phyloP scores from a whole-genome alignment of 768 basidiomycete species.

The Grammothele lineata region DNA sequence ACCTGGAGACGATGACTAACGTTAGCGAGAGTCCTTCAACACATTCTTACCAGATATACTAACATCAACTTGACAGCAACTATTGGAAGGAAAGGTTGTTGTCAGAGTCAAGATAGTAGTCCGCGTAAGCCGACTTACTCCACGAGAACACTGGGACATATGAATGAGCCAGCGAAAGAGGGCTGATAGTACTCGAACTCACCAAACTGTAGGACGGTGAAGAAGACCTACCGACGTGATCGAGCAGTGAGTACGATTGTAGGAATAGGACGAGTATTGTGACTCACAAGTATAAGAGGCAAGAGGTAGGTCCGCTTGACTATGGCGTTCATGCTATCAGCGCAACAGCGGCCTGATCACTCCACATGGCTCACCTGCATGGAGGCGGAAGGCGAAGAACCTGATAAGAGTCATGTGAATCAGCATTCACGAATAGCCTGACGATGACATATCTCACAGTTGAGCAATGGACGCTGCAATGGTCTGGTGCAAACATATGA shows the following conservation, averaged over 20 bases:
- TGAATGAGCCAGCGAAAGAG: not conserved
- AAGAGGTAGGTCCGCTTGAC: not conserved
- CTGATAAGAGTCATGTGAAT: not conserved
- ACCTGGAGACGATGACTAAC: no score
- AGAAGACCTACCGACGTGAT: not conserved
- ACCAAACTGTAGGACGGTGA: constrained; percentile 1
- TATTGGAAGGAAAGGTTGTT: no score
- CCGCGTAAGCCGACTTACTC: constrained; percentile 3
- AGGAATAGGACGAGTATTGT: no score
- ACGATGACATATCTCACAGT: not conserved
- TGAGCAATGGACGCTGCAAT: constrained; percentile 2
- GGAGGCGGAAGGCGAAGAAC: constrained; percentile 4
- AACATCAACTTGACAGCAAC: no score
- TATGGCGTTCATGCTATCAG: no score
- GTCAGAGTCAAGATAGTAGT: no score
- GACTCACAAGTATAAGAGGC: not conserved
- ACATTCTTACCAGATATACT: not conserved
- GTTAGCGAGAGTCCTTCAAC: no score
- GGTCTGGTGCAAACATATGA: not conserved
- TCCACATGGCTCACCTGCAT: constrained; percentile 2
- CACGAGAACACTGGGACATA: not conserved
- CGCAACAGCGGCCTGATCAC: no score
- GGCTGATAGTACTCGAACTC: not conserved
- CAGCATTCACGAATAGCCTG: not conserved
- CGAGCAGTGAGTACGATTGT: not conserved